phyloP scores from a whole-genome alignment of 2,329 filamentous ascomycete species.

The Botryotinia globosa region DNA sequence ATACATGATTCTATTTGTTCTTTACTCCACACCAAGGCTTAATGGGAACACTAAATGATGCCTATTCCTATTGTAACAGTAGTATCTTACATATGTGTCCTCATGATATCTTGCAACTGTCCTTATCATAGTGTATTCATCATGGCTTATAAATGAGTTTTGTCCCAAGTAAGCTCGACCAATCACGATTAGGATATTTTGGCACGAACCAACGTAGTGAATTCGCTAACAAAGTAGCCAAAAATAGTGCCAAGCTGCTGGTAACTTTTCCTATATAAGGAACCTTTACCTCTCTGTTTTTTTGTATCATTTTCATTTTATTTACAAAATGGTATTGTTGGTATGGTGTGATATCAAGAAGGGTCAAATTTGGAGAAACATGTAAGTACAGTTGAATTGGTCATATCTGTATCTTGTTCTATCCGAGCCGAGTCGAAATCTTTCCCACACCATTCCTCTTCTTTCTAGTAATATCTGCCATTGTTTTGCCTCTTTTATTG shows the following conservation, averaged over 20 bases:
- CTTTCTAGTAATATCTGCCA: neutral
- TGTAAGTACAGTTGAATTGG: neutral
- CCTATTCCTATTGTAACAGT: neutral
- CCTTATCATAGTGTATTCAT: neutral
- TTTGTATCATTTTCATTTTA: neutral
- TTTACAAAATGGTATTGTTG: too few species aligned
- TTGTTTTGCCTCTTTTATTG: neutral
- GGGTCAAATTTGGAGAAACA: neutral
- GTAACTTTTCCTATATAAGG: neutral
- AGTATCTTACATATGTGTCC: neutral
- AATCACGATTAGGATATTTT: neutral
- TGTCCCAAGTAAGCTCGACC: neutral
- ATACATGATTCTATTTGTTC: neutral
- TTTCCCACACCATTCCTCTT: neutral
- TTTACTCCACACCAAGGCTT: neutral
- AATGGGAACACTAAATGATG: neutral
- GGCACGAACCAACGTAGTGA: neutral
- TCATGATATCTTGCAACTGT: neutral
- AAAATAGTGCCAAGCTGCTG: neutral
- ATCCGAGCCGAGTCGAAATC: neutral
- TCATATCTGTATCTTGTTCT: neutral
- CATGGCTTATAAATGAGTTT: neutral
- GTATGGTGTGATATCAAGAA: neutral
- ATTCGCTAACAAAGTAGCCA: neutral
- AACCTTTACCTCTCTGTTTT: neutral